Evolutionary conservation across 495 filamentous ascomycete genomes (phyloP), one percentile per base, ranked within the genome.

Genomic region (Penicillium canariense): DNA sequence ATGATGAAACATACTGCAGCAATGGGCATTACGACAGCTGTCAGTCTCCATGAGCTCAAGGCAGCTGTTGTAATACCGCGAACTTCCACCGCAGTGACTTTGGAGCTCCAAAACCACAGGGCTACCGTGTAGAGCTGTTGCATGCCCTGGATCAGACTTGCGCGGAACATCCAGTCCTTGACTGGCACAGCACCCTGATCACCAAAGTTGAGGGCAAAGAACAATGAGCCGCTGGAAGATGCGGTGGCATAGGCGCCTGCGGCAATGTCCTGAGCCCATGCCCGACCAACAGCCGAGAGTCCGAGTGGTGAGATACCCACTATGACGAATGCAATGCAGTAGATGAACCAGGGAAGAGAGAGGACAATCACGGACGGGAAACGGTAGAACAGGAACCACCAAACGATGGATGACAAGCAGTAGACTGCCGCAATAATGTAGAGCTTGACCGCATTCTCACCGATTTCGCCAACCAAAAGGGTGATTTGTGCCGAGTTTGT

Each of bases 401-500:
- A 89, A 5, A 83, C 25, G 8, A 85, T 68, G 5, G 85, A 87
- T 3, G 79, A 78, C 28, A 74, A 72, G 5, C 85, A 71, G 57
- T 89, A 89, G 4, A 85, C 81, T 2, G 74, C 79, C 0, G 84
- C 84, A 17, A 88, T 81, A 38, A 81, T 78, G 70, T 89, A 89
- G 7, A 89, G 75, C 58, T 86, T 83, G 18, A 75, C 70, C 4
- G 84, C 80, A 0, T 78, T 78, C 60, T 88, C 75, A 14, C 81
- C 84, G n/a, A 83, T 72, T 57, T 86, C 78, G n/a, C 86, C 86
- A 0, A 81, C 82, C 11, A 89, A 74, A 20, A 89, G 76, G 3
- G 84, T 87, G 58, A 89, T 84, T 59, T 89, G 86, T 62, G 88
- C 88, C 0, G 83, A 87, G 68, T 86, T 88, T 43, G 84, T 83